Evolutionary conservation across 805 yeast genomes (phyloP).

Genomic region (Pichia paraexigua): DNA sequence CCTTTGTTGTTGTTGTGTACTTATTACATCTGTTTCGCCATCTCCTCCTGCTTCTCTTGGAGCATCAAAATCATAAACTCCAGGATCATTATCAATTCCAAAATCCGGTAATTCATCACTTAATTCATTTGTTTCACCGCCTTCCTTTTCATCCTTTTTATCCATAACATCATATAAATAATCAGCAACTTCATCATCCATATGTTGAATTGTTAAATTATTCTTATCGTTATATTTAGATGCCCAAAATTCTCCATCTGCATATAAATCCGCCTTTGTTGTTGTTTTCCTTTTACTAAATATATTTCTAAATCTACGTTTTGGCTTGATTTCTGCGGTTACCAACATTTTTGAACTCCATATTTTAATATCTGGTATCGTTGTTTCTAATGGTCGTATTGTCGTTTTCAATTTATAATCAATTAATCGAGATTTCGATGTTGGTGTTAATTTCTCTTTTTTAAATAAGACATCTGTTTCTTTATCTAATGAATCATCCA

Average conservation of each 20-base stretch:
- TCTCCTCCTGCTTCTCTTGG: neutral
- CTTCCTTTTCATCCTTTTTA: slow-evolving; percentile 4
- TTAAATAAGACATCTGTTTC: slow-evolving; percentile 22
- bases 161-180: slow-evolving; percentile 10
- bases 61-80: slow-evolving; percentile 13
- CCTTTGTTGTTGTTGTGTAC: too few species aligned
- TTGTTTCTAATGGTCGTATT: slow-evolving; percentile 3
- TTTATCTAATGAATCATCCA: slow-evolving; percentile 14
- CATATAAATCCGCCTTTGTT: slow-evolving; percentile 14
- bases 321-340: slow-evolving; percentile 62
- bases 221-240: slow-evolving; percentile 36
- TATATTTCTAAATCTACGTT: slow-evolving; percentile 13
- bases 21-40: neutral
- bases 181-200: slow-evolving; percentile 13
- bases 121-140: slow-evolving; percentile 16
- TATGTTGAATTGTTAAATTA: slow-evolving; percentile 24
- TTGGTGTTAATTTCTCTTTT: neutral
- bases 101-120: slow-evolving; percentile 23
- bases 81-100: slow-evolving; percentile 5
- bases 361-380: slow-evolving; percentile 34
- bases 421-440: neutral
- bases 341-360: slow-evolving; percentile 65
- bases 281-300: slow-evolving; percentile 9
- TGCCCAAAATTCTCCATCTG: slow-evolving; percentile 73
- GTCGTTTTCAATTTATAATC: neutral